phyloP scores from a whole-genome alignment of 208 protist genomes.

The Endotrypanum monterogeii region DNA sequence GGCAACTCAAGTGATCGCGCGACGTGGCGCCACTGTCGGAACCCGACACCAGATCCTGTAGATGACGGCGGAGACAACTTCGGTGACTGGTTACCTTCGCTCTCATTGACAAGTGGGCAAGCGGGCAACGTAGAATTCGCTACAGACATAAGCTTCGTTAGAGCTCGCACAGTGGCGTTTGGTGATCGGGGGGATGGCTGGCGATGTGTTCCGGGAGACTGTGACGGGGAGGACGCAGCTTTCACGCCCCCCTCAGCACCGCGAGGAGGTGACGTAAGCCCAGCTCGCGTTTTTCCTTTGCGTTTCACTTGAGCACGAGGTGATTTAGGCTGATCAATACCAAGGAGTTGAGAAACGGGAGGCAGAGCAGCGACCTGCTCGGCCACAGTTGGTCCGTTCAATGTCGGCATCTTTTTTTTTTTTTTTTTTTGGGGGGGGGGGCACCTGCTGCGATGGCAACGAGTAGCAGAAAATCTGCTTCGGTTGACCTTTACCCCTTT shows the following conservation, averaged over 20 bases:
- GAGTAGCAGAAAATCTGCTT: too few relatives aligned
- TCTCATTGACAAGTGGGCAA: too few relatives aligned
- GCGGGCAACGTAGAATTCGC: background rate
- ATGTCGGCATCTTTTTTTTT: background rate
- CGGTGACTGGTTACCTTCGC: background rate
- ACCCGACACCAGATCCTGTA: background rate
- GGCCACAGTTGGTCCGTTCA: constrained; percentile 28
- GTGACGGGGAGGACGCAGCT: background rate
- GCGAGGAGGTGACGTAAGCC: background rate
- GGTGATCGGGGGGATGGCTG: background rate
- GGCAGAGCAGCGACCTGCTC: constrained; percentile 42
- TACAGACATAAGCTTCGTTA: background rate
- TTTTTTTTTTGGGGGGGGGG: too few relatives aligned
- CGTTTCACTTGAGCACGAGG: background rate
- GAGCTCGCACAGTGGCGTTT: background rate
- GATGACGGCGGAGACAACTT: background rate
- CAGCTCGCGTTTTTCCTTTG: background rate
- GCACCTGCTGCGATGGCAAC: too few relatives aligned
- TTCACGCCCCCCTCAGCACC: background rate
- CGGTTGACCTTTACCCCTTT: too few relatives aligned
- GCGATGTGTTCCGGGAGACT: background rate
- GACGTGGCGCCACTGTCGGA: constrained; percentile 46
- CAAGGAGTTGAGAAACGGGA: constrained; percentile 31
- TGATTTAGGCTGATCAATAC: constrained; percentile 3
- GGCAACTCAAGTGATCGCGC: constrained; percentile 57